Base-by-base conservation (phyloP, 2,329 filamentous ascomycete genomes). In the Trichoderma cornu-damae region DNA sequence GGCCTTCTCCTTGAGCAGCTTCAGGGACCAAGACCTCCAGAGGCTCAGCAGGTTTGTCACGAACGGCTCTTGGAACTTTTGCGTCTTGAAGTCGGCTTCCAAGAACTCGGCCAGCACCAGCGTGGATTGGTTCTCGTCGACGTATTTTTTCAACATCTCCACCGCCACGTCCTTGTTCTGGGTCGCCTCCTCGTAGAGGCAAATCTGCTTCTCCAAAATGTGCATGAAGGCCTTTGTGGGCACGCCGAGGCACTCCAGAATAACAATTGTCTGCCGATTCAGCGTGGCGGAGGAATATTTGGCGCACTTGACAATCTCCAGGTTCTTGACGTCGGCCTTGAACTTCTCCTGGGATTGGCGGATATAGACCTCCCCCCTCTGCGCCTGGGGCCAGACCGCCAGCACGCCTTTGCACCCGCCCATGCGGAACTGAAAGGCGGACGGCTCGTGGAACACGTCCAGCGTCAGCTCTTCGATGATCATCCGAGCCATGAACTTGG, bases 321-420 rank as follows among this genome's bases (percentile, higher is more conserved):
- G 76, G 2, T 83, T 84, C 43, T 86, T 84, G 65, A 87, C 86
- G 3, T 75, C 71, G 0, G 89, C 82, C 18, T 80, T 77, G 67
- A 99, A 99, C 70, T 99, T 99, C 66, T 88, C 80, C 67, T 99
- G 94, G 11, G 90, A 96, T 12, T 84, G 82, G 2, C 94, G 85
- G 50, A 96, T 85, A 52, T 89, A 85, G 0, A 97, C 81, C 57
- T 92, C 83, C 28, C 79, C 81, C 0, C 79, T 80, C 60, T 80
- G 80, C 8, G 86, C 82, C 4, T 86, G 79, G 0, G 88, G 83
- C 72, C 89, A 93, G 3, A 90, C 79, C 0, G 85, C 84, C 16
- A 99, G 77, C 12, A 99, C 85, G 0, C 94, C 94, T 73, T 99
- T 99, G 73, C 86, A 92, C 1, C 94, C 94, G 7, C 90, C 92